Base-by-base conservation (phyloP, 176 grass and related monocot species). In the Aegilops bicornis region DNA sequence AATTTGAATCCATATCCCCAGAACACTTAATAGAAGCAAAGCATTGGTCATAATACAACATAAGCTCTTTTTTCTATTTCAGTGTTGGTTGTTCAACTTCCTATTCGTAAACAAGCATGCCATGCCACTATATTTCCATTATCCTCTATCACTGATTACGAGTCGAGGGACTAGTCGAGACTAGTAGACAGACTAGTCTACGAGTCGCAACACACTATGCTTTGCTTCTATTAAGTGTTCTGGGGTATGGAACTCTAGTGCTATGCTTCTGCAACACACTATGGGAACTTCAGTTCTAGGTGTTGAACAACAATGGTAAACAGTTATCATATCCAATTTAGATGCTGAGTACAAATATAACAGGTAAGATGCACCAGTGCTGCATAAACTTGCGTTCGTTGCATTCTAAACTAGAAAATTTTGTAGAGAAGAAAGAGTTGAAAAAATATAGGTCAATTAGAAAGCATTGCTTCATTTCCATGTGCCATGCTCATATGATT, bases 61-160 rank as follows among this genome's bases (percentile, higher is more conserved):
- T 16, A 58, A 82, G 31, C 22, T 59, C 56, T 71, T 71, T 54
- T 70, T 58, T 70, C 50, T 56, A 82, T 45, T 69, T 82, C 22
- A 16, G 24, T 8, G 36, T 56, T 37, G 4, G 64, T 25, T 31
- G 31, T n/a, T 58, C 48, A 82, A 33, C 31, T 70, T 24, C 22
- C 35, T 17, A 70, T 82, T 10, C 4, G 25, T 70, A 82, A 84
- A 4, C 24, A 6, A 47, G 39, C 27, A 65, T 19, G 68, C 3
- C 40, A 4, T 56, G 29, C 52, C 10, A 2, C 33, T 11, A 56
- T n/a, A 70, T 82, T 52, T 13, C 63, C 30, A 27, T 7, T 52
- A 39, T 73, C 22, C 16, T 31, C 27, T 27, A 27, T 27, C 27
- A 27, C 27, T 27, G 27, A 27, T 27, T 27, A 27, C 27, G 1